Evolutionary conservation across 2,329 filamentous ascomycete species (phyloP).

Genomic region (Alternaria dauci): DNA sequence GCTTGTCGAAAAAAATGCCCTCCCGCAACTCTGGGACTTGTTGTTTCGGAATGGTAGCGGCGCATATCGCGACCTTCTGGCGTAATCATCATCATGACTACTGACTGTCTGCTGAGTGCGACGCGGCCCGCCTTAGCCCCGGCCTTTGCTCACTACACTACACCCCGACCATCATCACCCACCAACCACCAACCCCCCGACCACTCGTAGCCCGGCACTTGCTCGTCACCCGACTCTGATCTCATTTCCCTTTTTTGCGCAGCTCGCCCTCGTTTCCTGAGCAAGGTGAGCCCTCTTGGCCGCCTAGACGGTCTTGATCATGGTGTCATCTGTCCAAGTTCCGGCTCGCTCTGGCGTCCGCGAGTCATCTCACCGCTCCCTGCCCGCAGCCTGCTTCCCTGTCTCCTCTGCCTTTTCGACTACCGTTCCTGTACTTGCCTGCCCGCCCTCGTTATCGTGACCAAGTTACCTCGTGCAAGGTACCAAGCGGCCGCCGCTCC

Average conservation of each 20-base stretch:
- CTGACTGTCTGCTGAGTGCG: slow-evolving; percentile 28
- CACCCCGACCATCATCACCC: slow-evolving; percentile 7
- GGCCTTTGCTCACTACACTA: background rate
- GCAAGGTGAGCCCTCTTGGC: slow-evolving; percentile 36
- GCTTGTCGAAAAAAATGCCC: slow-evolving; percentile 15
- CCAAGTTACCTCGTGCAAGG: slow-evolving; percentile 35
- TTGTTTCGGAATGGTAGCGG: slow-evolving; percentile 18
- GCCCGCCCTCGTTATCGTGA: slow-evolving; percentile 43
- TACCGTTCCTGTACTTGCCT: slow-evolving; percentile 34
- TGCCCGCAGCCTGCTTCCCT: slow-evolving; percentile 33
- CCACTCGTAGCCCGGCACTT: slow-evolving; percentile 19
- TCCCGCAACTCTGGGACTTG: slow-evolving; percentile 5
- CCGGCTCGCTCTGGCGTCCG: slow-evolving; percentile 32
- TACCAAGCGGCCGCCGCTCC: slow-evolving; percentile 33
- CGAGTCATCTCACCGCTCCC: slow-evolving; percentile 51
- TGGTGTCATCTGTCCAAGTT: slow-evolving; percentile 48
- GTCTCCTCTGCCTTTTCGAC: slow-evolving; percentile 25
- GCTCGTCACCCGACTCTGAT: slow-evolving; percentile 40
- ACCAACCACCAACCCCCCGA: slow-evolving; percentile 12
- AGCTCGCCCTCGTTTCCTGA: slow-evolving; percentile 20
- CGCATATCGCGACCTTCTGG: slow-evolving; percentile 15
- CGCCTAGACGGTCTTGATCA: slow-evolving; percentile 25
- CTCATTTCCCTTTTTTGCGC: slow-evolving; percentile 18
- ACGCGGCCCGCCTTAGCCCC: slow-evolving; percentile 9
- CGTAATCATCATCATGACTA: slow-evolving; percentile 26